These are phyloP conservation scores for Sorghum bicolor DNA, from an alignment of 176 grass and related monocot genomes.

Conservation along the genomic window Sorghum_bicolor_NCBIv3 NC_012873.2:63038001-63038500, in stretches of 20 bases:
- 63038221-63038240: neutral
- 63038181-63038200: conserved; percentile 1
- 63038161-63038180: conserved; percentile 6
- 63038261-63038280: neutral
- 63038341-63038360: no score
- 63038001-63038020: conserved; percentile 46
- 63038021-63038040: conserved; percentile 43
- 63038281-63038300: neutral
- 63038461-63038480: neutral
- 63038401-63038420: neutral
- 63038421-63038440: no score
- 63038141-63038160: neutral
- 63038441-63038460: neutral
- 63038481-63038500: neutral
- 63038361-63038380: neutral
- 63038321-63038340: neutral
- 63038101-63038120: conserved; percentile 21
- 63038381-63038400: neutral
- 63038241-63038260: neutral
- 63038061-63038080: conserved; percentile 43
- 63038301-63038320: neutral
- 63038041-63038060: conserved; percentile 57
- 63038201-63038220: neutral
- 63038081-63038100: conserved; percentile 58
- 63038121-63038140: neutral